Conservation (phyloP, 768 basidiomycete genomes). For the Leccinum longicurvipes region DNA sequence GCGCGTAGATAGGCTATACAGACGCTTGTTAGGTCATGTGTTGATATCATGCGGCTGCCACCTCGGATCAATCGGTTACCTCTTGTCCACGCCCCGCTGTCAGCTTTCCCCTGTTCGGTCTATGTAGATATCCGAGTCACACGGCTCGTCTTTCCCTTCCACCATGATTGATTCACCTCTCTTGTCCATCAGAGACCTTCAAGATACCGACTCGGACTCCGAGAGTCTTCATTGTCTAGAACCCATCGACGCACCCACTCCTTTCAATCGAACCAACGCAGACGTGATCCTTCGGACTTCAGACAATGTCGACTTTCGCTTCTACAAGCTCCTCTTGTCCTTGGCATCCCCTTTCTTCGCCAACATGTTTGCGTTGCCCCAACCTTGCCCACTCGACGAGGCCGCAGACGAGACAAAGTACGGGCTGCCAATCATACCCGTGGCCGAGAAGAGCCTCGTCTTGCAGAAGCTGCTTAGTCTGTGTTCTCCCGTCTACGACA, state of each 20-base stretch:
- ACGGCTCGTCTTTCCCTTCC: background rate
- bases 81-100: constrained; percentile 1
- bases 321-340: constrained; percentile 52
- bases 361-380: constrained; percentile 52
- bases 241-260: constrained; percentile 32
- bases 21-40: too few species aligned
- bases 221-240: background rate
- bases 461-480: constrained; percentile 42
- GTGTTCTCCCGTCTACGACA: constrained; percentile 47
- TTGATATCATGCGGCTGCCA: background rate
- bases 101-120: constrained; percentile 4
- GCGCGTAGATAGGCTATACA: too few species aligned
- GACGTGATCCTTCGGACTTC: constrained; percentile 56
- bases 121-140: constrained; percentile 10
- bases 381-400: constrained; percentile 31
- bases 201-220: background rate
- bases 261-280: constrained; percentile 48
- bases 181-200: constrained; percentile 2
- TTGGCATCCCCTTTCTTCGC: constrained; percentile 58
- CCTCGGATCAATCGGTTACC: constrained; percentile 10
- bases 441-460: constrained; percentile 44
- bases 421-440: constrained; percentile 42
- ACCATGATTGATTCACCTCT: constrained; percentile 16
- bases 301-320: constrained; percentile 49
- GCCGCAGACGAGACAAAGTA: constrained; percentile 30